A percentile compares a stretch with the other conserved stretches of the same genome.
Conservation (phyloP, 257 asterid genomes). For the Forsythia suspensa region DNA sequence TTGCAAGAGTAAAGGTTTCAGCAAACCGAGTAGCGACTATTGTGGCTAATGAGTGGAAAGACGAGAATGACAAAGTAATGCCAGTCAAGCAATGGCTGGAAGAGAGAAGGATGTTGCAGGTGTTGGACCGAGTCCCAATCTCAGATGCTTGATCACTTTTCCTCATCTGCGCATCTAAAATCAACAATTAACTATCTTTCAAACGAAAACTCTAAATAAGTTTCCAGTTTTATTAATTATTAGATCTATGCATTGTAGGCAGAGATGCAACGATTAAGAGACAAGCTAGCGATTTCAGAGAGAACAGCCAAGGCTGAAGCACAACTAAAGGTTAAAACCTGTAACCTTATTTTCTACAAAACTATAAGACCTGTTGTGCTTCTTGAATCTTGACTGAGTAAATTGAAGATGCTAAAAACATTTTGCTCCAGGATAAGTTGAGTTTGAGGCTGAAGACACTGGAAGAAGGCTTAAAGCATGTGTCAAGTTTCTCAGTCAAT, state of each 20-base stretch:
- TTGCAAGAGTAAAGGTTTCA: slow-evolving; percentile 81
- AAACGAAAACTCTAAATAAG: not conserved
- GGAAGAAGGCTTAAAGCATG: slow-evolving; percentile 67
- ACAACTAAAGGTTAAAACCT: slow-evolving; percentile 63
- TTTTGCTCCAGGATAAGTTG: slow-evolving; percentile 67
- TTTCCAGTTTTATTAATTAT: not conserved
- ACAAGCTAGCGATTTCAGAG: slow-evolving; percentile 69
- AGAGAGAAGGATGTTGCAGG: slow-evolving; percentile 88
- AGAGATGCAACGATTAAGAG: slow-evolving; percentile 81
- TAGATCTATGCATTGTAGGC: slow-evolving; percentile 44
- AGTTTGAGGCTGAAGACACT: slow-evolving; percentile 82
- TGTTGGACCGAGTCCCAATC: not conserved
- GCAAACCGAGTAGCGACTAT: slow-evolving; percentile 76
- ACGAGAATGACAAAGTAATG: slow-evolving; percentile 85
- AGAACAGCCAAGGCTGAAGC: slow-evolving; percentile 84
- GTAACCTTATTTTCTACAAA: not conserved
- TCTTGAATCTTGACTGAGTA: not conserved
- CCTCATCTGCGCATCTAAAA: not conserved
- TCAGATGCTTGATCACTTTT: not conserved
- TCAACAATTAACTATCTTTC: not conserved
- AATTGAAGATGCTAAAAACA: slow-evolving; percentile 11
- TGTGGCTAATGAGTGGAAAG: slow-evolving; percentile 97
- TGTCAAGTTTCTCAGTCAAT: slow-evolving; percentile 29
- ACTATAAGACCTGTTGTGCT: not conserved
- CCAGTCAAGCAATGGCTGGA: slow-evolving; percentile 98